Base-by-base conservation (phyloP, 306 rosid genomes). In the Dryas octopetala region DNA sequence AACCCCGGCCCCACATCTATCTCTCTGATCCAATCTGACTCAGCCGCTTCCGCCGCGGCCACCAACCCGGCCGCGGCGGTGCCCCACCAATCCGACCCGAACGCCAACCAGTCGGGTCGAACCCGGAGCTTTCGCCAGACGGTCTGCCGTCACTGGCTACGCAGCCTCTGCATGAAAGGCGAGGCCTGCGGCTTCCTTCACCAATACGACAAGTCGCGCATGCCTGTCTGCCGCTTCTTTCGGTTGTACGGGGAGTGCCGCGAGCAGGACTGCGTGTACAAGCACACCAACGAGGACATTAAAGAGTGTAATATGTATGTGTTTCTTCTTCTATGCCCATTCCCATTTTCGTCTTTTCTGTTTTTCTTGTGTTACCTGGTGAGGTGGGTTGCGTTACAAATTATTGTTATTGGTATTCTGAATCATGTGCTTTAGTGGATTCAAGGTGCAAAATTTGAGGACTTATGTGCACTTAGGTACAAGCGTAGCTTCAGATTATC, bases 151-250 rank as follows among this genome's bases (percentile, higher is more conserved):
- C 99, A 95, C 86, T 95, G 99, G 99, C 92, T 95, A 1, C 90
- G 98, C 2, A 88, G 98, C 59, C 81, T 95, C 17, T 95, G 99
- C 63, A 95, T 95, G 99, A 95, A 95, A 75, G 99, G 99, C 9
- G 99, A 95, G 15, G 97, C 99, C 50, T 95, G 99, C 75, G 99
- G 99, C 62, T 95, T 95, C 81, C 84, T 95, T 68, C 98, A 95
- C 41, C 99, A 95, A 77, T 95, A 95, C 71, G 99, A 95, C 84
- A 95, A 95, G 86, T 85, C 97, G 49, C 83, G 99, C 61, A 95
- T 95, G 99, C 99, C 99, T 9, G 91, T 95, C 49, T 95, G 99
- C 79, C 87, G 99, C 7, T 95, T 91, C 78, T 95, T 95, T 45
- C 85, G 99, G 15, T 76, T 92, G 59, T 92, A 81, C 59, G 99